A percentile compares a stretch with the other conserved stretches of the same genome.
phyloP scores from a whole-genome alignment of 2,329 filamentous ascomycete genomes.

The Calonectria honghensis region DNA sequence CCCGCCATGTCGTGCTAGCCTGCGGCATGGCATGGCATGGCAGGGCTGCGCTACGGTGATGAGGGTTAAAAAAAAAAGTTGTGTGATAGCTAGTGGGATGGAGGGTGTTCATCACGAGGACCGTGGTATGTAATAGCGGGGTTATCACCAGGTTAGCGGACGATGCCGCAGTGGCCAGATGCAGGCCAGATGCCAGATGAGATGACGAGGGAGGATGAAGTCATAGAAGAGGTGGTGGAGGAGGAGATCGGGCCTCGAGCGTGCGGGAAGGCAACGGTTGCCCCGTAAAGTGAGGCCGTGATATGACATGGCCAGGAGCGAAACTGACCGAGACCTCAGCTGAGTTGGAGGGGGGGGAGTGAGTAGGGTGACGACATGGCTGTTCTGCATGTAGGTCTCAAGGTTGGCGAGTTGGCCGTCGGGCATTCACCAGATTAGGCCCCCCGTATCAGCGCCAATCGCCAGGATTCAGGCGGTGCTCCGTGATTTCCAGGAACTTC shows the following conservation, averaged over 20 bases:
- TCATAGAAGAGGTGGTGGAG: slow-evolving; percentile 42
- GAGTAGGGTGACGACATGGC: slow-evolving; percentile 24
- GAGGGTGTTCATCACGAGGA: slow-evolving; percentile 51
- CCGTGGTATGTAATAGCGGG: slow-evolving; percentile 46
- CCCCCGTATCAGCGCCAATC: slow-evolving; percentile 16
- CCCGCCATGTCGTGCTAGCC: slow-evolving; percentile 35
- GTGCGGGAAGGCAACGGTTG: not conserved
- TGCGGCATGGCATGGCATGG: slow-evolving; percentile 33
- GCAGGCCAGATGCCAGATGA: slow-evolving; percentile 26
- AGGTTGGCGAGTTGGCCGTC: slow-evolving; percentile 19
- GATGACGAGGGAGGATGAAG: slow-evolving; percentile 41
- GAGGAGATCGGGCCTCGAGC: slow-evolving; percentile 3
- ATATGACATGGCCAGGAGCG: slow-evolving; percentile 24
- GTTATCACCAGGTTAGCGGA: slow-evolving; percentile 44
- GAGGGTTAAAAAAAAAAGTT: slow-evolving; percentile 23
- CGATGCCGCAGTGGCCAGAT: slow-evolving; percentile 13
- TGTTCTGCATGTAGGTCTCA: slow-evolving; percentile 29
- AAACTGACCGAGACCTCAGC: slow-evolving; percentile 25
- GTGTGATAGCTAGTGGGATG: slow-evolving; percentile 42
- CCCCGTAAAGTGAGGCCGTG: slow-evolving; percentile 13
- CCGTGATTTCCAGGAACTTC: slow-evolving; percentile 16
- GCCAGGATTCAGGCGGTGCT: not conserved
- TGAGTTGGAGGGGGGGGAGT: slow-evolving; percentile 8
- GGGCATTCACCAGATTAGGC: slow-evolving; percentile 23
- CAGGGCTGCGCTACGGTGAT: slow-evolving; percentile 36